phyloP scores from a whole-genome alignment of 306 rosid genomes.

The Vachellia collinsii region DNA sequence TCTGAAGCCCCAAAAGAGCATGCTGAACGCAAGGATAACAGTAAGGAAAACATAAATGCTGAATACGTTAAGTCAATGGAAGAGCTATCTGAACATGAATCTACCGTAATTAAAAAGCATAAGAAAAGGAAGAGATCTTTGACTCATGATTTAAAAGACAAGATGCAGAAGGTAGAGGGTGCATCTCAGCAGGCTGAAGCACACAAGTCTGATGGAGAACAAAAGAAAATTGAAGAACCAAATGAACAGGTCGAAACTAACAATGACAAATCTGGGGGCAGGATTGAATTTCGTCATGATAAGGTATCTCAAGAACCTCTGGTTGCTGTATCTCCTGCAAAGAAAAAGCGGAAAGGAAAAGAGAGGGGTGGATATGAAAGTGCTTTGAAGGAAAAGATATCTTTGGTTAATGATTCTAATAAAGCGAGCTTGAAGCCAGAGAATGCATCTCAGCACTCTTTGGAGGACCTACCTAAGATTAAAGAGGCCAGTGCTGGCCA shows the following conservation, averaged over 20 bases:
- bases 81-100: conserved; percentile 45
- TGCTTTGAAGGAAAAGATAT: conserved; percentile 28
- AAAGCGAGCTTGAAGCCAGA: conserved; percentile 28
- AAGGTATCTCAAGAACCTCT: conserved; percentile 34
- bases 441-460: conserved; percentile 40
- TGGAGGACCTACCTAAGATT: conserved; percentile 44
- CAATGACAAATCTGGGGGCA: conserved; percentile 27
- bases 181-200: conserved; percentile 35
- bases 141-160: conserved; percentile 38
- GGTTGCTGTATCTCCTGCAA: conserved; percentile 32
- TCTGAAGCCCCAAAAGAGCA: conserved; percentile 45
- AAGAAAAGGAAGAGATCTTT: conserved; percentile 40
- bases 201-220: conserved; percentile 31
- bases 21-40: conserved; percentile 18
- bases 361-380: conserved; percentile 28
- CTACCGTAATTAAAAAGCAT: conserved; percentile 41
- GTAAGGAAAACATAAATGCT: conserved; percentile 30
- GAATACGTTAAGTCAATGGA: conserved; percentile 28
- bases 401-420: conserved; percentile 22
- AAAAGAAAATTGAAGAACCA: conserved; percentile 28
- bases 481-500: conserved; percentile 39
- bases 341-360: conserved; percentile 39
- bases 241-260: conserved; percentile 29
- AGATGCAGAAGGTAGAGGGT: conserved; percentile 36
- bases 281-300: conserved; percentile 18